Conservation (phyloP, 495 filamentous ascomycete species). For the Talaromyces nanjingensis region DNA sequence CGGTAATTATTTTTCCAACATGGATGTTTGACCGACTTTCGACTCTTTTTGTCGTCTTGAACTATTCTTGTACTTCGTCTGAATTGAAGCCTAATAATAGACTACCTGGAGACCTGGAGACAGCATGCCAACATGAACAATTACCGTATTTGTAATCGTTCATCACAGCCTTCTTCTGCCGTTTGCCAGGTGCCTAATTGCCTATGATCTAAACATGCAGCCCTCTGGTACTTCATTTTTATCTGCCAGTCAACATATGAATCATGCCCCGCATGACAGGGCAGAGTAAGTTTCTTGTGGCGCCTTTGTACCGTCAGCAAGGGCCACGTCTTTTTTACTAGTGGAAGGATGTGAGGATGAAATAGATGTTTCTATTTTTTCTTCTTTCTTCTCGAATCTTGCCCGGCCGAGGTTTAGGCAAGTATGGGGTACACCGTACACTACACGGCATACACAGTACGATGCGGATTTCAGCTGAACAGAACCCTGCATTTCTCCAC, state of each 20-base stretch:
- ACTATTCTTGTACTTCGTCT: neutral
- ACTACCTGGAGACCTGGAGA: too few species aligned
- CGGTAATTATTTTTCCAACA: neutral
- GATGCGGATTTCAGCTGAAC: neutral
- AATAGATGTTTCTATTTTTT: neutral
- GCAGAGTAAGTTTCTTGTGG: neutral
- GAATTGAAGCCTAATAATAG: too few species aligned
- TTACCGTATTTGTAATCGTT: neutral
- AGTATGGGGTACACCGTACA: neutral
- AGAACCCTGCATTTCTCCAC: neutral
- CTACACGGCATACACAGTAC: neutral
- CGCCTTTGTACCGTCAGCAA: neutral
- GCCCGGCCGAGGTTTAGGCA: neutral
- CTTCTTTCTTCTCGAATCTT: slow-evolving; percentile 4
- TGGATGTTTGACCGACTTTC: neutral
- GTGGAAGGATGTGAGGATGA: neutral
- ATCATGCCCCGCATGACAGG: neutral
- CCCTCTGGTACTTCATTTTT: neutral
- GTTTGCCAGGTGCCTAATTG: neutral
- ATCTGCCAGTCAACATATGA: neutral
- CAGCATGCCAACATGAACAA: neutral
- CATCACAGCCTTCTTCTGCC: neutral
- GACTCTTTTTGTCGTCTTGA: neutral
- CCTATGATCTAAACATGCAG: neutral
- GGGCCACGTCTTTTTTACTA: neutral